phyloP scores from a whole-genome alignment of 2,329 filamentous ascomycete genomes.

The Phialophora tarda region DNA sequence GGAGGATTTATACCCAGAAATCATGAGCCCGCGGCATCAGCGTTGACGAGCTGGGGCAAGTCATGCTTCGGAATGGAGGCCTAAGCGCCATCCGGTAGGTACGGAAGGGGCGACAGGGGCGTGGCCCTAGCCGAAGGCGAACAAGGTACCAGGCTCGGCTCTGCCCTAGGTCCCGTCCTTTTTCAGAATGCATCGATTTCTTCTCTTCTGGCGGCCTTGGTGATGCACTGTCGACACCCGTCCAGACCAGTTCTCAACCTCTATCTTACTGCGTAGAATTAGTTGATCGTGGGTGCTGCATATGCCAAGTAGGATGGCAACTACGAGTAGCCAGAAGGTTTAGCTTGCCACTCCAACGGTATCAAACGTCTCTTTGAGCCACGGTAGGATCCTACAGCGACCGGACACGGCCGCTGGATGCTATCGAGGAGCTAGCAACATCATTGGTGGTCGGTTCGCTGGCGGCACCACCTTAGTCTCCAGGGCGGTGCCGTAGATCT shows the following conservation, averaged over 20 bases:
- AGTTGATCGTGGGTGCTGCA: not conserved
- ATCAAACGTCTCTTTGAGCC: not conserved
- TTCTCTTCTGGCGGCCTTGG: not conserved
- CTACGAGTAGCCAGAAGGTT: not conserved
- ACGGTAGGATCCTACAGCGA: not conserved
- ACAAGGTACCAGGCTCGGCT: constrained; percentile 18
- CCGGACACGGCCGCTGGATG: not conserved
- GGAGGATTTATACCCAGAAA: not conserved
- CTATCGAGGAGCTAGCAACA: constrained; percentile 5
- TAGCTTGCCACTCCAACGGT: constrained; percentile 6
- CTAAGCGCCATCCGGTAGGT: not conserved
- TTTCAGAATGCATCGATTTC: constrained; percentile 8
- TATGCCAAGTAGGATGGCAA: not conserved
- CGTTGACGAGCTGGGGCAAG: not conserved
- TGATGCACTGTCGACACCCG: not conserved
- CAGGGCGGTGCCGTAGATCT: not conserved
- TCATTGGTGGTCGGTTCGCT: not conserved
- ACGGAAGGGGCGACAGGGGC: constrained; percentile 5
- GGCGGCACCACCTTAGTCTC: not conserved
- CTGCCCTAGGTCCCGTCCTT: constrained; percentile 20
- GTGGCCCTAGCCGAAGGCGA: constrained; percentile 8
- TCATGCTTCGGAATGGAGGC: not conserved
- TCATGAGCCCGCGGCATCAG: not conserved
- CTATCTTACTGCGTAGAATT: not conserved
- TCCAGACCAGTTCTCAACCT: not conserved